Percentiles rank a stretch among this genome's conserved stretches.
phyloP scores from a whole-genome alignment of 1,284 basidiomycete species.

The Limonomyces culmigenus region DNA sequence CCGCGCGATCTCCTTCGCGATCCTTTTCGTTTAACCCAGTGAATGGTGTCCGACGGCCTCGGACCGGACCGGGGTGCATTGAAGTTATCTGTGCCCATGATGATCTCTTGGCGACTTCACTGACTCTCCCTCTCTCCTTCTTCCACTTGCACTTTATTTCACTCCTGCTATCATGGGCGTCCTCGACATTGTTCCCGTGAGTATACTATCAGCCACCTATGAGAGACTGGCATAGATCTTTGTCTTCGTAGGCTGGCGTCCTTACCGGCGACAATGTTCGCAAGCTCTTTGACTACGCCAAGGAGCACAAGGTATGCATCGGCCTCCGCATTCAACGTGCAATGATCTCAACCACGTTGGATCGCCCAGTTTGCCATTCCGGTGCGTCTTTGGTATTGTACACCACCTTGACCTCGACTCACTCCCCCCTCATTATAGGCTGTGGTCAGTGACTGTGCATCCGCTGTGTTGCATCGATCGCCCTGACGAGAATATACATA shows the following conservation, averaged over 20 bases:
- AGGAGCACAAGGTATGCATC: conserved; percentile 54
- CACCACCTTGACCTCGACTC: not conserved
- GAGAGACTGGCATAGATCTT: conserved; percentile 1
- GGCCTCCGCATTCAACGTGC: not conserved
- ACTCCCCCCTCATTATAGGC: conserved; percentile 28
- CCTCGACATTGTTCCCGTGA: conserved; percentile 54
- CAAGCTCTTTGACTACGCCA: conserved; percentile 81
- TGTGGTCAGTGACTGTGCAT: conserved; percentile 28
- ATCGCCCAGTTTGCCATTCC: conserved; percentile 62
- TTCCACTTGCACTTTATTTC: too few species aligned
- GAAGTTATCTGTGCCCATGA: too few species aligned
- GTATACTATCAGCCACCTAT: conserved; percentile 10
- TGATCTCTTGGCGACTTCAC: too few species aligned
- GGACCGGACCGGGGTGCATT: too few species aligned
- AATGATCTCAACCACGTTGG: not conserved
- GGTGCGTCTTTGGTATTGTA: conserved; percentile 30
- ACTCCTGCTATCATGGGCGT: conserved; percentile 35
- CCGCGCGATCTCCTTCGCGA: too few species aligned
- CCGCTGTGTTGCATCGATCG: too few species aligned
- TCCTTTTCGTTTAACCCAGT: too few species aligned
- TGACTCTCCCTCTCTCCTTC: too few species aligned
- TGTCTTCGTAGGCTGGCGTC: conserved; percentile 52
- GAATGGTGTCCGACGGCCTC: too few species aligned
- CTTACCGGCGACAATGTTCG: conserved; percentile 77
- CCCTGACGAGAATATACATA: too few species aligned